Evolutionary conservation across 306 rosid species (phyloP), one percentile per base, ranked within the genome.

Genomic region (Coriaria nepalensis): DNA sequence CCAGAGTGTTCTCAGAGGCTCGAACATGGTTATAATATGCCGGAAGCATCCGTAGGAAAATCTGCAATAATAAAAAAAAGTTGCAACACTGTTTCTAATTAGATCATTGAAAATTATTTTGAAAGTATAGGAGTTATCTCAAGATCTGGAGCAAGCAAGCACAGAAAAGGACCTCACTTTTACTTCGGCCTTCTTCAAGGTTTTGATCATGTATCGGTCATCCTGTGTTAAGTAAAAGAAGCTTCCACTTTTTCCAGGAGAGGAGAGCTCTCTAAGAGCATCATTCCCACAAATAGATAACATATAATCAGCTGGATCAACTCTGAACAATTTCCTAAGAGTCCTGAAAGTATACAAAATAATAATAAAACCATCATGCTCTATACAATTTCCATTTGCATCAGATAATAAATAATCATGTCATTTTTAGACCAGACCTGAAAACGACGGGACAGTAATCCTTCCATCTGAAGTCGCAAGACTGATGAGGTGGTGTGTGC

Each of bases 241-340:
- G 65, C 98, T 90, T 66, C 98, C 95, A 42, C 95, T 84, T 73
- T 90, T 90, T 45, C 98, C 98, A 8, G 98, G 98, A 32, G 98
- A 85, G 6, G 95, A 81, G 40, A 90, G 98, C 59, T 85, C 95
- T 11, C 98, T 62, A 34, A 90, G 92, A 11, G 98, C 98, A 3
- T 85, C 94, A 55, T 85, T 69, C 35, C 98, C 98, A 15, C 98
- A 90, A 60, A 90, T 73, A 5, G 98, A 90, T 53, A 90, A 38
- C 98, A 90, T 90, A 69, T 85, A 90, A 68, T 90, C 98, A n/a
- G 98, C 98, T 10, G 95, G 79, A 41, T 90, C 98, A 33, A 90
- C 98, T 68, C 81, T 77, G 65, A 90, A 90, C 69, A 90, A 68
- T 62, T 84, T 90, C 75, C 98, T 71, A 7, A 90, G 94, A 65